phyloP scores from a whole-genome alignment of 208 protist genomes.

The Wallacemonas sp. region DNA sequence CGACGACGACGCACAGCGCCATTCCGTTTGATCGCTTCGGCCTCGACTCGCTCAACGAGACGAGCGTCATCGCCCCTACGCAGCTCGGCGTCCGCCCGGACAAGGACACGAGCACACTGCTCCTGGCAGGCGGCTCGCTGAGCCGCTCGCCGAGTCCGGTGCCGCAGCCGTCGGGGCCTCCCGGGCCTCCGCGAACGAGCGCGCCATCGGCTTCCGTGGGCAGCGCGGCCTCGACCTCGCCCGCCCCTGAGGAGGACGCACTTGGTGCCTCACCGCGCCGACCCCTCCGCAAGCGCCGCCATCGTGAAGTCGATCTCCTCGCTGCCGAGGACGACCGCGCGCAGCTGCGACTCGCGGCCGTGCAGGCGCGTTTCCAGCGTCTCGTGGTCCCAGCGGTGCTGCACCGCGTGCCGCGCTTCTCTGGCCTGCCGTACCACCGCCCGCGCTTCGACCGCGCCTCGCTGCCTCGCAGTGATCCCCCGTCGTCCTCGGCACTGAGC shows the following conservation, averaged over 20 bases:
- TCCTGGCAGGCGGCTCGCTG: neutral
- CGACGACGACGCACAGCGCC: neutral
- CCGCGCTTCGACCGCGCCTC: no score
- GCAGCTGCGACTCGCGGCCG: slow-evolving; percentile 41
- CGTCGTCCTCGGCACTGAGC: no score
- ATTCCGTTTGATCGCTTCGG: slow-evolving; percentile 8
- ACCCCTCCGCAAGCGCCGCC: neutral
- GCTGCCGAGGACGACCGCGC: slow-evolving; percentile 49
- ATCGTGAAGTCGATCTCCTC: neutral
- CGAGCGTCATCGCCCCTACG: neutral
- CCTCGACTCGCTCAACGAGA: slow-evolving; percentile 12
- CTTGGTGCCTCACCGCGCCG: no score
- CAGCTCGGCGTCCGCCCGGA: neutral
- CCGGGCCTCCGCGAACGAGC: no score
- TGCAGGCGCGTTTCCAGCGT: slow-evolving; percentile 55
- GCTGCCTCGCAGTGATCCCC: no score
- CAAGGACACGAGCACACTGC: neutral
- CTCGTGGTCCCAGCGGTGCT: slow-evolving; percentile 55
- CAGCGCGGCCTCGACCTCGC: no score
- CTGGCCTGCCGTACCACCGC: slow-evolving; percentile 63
- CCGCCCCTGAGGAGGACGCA: no score
- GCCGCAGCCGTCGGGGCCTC: neutral
- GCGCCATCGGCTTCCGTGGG: no score
- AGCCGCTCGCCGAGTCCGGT: slow-evolving; percentile 3
- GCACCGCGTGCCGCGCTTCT: slow-evolving; percentile 69